phyloP scores from a whole-genome alignment of 2,329 filamentous ascomycete species.

The Cytospora leucostoma region DNA sequence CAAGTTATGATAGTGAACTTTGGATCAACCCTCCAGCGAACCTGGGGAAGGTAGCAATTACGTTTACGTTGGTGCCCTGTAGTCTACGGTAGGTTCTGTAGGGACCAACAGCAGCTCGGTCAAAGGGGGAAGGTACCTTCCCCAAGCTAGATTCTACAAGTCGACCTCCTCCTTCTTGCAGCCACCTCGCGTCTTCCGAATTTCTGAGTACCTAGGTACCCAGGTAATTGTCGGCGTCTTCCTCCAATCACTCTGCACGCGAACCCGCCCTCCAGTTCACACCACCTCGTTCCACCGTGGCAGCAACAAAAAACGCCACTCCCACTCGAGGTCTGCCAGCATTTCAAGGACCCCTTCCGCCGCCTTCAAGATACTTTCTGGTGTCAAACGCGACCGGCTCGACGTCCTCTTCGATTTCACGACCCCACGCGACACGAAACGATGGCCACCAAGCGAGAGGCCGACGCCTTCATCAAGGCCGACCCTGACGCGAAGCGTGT shows the following conservation, averaged over 20 bases:
- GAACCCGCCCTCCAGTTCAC: background rate
- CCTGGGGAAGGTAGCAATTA: no score
- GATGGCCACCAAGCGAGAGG: slow-evolving; percentile 16
- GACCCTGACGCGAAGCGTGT: slow-evolving; percentile 15
- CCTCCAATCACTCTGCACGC: background rate
- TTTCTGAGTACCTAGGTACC: no score
- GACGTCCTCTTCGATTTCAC: background rate
- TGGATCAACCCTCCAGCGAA: no score
- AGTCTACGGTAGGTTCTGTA: no score
- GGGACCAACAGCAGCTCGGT: no score
- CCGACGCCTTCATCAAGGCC: slow-evolving; percentile 14
- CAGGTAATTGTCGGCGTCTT: background rate
- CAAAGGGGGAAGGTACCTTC: no score
- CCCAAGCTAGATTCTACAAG: no score
- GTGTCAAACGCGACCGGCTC: no score
- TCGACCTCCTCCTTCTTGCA: no score
- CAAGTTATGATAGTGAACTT: no score
- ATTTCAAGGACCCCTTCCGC: background rate
- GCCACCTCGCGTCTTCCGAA: no score
- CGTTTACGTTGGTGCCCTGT: no score
- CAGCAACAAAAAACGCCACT: background rate
- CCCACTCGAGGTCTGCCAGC: background rate
- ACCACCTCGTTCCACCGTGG: background rate
- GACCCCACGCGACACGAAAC: background rate
- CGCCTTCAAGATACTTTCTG: background rate